These are phyloP conservation scores for Pseudocercospora vitis DNA, from an alignment of 2,329 filamentous ascomycete genomes.

Conservation along the genomic window DNA sequence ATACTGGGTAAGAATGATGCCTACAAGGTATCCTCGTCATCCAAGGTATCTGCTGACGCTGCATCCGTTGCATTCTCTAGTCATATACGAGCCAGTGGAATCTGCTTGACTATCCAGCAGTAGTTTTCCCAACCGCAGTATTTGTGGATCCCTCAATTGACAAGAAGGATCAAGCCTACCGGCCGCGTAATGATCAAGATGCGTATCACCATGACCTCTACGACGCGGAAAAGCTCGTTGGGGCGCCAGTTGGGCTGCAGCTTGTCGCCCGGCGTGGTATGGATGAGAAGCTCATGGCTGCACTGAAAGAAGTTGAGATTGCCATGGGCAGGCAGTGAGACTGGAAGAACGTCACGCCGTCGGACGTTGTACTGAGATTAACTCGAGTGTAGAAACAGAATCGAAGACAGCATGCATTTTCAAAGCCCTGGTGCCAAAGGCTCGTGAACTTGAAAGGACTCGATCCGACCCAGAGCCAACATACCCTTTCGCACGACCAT, in stretches of 20 bases:
- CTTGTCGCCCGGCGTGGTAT: conserved; percentile 10
- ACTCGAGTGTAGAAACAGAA: too few relatives aligned
- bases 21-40: too few relatives aligned
- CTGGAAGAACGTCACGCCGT: too few relatives aligned
- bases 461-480: too few relatives aligned
- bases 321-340: conserved; percentile 3
- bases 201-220: conserved; percentile 48
- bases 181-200: conserved; percentile 47
- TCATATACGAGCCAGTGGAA: conserved; percentile 68
- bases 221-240: conserved; percentile 25
- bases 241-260: conserved; percentile 9
- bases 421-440: too few relatives aligned
- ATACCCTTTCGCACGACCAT: too few relatives aligned
- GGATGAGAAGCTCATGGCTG: conserved; percentile 12
- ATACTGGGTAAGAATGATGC: too few relatives aligned
- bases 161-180: conserved; percentile 41
- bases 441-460: too few relatives aligned
- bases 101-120: conserved; percentile 57
- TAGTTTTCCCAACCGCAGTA: conserved; percentile 57
- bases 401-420: too few relatives aligned
- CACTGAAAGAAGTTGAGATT: conserved; percentile 7
- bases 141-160: conserved; percentile 39
- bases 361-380: too few relatives aligned
- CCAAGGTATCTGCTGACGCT: background rate
- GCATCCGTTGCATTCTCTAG: conserved; percentile 44